These are phyloP conservation scores for Lophiotrema nucula DNA, from an alignment of 495 filamentous ascomycete species.

Conservation along the genomic window DNA sequence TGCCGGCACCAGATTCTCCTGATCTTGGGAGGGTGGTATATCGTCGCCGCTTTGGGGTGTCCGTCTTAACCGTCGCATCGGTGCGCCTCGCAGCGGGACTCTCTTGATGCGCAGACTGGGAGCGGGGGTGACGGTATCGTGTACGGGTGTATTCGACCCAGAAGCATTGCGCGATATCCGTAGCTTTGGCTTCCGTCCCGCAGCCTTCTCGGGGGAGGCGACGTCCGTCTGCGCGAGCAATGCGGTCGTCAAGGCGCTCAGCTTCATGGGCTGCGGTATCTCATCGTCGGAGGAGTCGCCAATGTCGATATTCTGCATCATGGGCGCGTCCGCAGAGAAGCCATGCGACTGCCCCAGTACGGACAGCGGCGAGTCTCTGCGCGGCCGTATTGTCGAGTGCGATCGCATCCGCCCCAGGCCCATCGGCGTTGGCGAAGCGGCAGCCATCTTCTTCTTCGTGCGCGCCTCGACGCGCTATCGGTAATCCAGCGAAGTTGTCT, in stretches of 20 bases:
- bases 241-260: conserved; percentile 44
- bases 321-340: conserved; percentile 38
- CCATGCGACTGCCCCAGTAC: conserved; percentile 36
- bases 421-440: conserved; percentile 35
- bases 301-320: conserved; percentile 40
- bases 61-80: conserved; percentile 30
- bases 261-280: conserved; percentile 41
- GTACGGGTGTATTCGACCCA: conserved; percentile 32
- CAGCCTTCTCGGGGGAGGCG: conserved; percentile 36
- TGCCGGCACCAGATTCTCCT: conserved; percentile 32
- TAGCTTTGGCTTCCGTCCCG: conserved; percentile 24
- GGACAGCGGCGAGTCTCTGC: conserved; percentile 41
- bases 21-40: conserved; percentile 32
- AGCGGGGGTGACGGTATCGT: conserved; percentile 35
- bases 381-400: conserved; percentile 20
- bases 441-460: conserved; percentile 33
- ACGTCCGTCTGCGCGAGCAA: conserved; percentile 40
- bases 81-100: conserved; percentile 30
- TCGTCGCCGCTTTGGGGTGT: conserved; percentile 36
- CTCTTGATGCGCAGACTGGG: conserved; percentile 34
- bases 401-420: conserved; percentile 28
- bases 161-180: conserved; percentile 25
- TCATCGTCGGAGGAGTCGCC: conserved; percentile 47
- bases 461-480: too few species aligned
- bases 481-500: conserved; percentile 3